These are phyloP conservation scores for Fusarium torreyae DNA, from an alignment of 2,329 filamentous ascomycete species.

Conservation along the genomic window DNA sequence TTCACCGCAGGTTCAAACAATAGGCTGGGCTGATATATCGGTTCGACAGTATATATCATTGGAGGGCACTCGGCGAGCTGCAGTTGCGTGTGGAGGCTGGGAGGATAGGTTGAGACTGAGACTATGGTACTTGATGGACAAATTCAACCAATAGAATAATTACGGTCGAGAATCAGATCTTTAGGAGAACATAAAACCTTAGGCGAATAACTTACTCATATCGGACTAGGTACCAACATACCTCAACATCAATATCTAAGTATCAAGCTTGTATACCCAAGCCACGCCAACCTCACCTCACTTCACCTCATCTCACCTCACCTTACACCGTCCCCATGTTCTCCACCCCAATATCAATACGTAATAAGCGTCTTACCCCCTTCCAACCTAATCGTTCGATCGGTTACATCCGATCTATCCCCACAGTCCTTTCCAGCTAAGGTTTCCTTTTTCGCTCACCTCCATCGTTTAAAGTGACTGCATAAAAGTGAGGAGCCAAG, in stretches of 20 bases:
- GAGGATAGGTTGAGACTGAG: background rate
- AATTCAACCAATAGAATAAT: background rate
- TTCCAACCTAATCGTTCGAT: constrained; percentile 10
- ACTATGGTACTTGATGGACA: background rate
- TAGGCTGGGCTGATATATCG: constrained; percentile 30
- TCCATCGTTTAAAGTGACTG: constrained; percentile 10
- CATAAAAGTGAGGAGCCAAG: constrained; percentile 6
- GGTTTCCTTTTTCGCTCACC: background rate
- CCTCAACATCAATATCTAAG: too few species aligned
- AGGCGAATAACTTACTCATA: background rate
- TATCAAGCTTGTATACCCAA: background rate
- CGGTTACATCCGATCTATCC: constrained; percentile 36
- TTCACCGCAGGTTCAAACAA: constrained; percentile 35
- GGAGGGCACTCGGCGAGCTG: constrained; percentile 35
- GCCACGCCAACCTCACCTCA: background rate
- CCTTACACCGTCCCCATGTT: background rate
- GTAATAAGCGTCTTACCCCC: background rate
- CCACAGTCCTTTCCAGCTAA: background rate
- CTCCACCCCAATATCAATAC: constrained; percentile 3
- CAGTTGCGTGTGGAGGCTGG: constrained; percentile 20
- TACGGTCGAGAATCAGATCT: too few species aligned
- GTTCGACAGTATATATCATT: constrained; percentile 9
- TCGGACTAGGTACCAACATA: background rate
- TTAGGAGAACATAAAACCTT: too few species aligned
- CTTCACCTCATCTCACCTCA: background rate